A percentile compares a stretch with the other conserved stretches of the same genome.
Conservation (phyloP, 176 grass and related monocot genomes). For the Areca catechu region DNA sequence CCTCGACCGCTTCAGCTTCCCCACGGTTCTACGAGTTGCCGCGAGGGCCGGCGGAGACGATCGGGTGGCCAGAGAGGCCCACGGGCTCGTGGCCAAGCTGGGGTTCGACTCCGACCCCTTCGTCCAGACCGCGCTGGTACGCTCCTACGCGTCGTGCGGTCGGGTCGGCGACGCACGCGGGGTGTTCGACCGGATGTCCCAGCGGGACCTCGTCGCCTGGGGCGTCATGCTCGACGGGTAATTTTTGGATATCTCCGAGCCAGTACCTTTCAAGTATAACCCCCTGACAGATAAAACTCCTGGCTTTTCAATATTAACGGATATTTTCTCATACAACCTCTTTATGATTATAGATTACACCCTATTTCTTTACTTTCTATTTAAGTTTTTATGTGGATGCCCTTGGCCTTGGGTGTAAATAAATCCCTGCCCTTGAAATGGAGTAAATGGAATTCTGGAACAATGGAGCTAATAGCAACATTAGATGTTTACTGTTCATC, state of each 20-base stretch:
- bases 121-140: constrained; percentile 55
- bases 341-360: no score
- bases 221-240: constrained; percentile 76
- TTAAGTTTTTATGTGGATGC: no score
- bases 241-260: background rate
- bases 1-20: constrained; percentile 41
- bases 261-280: no score
- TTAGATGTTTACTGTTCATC: no score
- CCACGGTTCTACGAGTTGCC: constrained; percentile 39
- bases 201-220: constrained; percentile 66
- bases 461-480: no score
- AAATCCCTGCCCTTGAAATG: no score
- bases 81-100: constrained; percentile 30
- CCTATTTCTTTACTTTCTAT: no score
- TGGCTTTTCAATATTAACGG: no score
- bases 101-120: constrained; percentile 47
- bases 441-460: no score
- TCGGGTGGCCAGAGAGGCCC: constrained; percentile 9
- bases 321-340: no score
- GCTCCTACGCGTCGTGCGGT: constrained; percentile 22
- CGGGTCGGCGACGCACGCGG: constrained; percentile 25
- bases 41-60: constrained; percentile 8
- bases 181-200: constrained; percentile 54
- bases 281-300: no score
- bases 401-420: no score